Percentiles rank a stretch among this genome's conserved stretches.
phyloP scores from a whole-genome alignment of 75 land plant species.

The Cryptomeria japonica region DNA sequence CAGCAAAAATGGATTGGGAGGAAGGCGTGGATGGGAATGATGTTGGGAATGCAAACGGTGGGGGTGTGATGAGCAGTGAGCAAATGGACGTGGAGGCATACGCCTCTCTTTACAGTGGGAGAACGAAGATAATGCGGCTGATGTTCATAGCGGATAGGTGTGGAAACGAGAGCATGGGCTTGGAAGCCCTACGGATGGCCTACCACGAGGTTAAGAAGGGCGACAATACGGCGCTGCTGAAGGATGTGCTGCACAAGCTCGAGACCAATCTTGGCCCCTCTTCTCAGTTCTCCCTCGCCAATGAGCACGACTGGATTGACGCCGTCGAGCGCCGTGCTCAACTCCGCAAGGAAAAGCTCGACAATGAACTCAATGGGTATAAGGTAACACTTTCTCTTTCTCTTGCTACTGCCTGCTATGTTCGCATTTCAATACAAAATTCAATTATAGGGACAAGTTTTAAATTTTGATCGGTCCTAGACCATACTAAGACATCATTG shows the following conservation, averaged over 20 bases:
- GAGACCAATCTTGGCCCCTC: conserved; percentile 49
- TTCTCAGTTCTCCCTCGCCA: conserved; percentile 18
- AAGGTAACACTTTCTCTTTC: conserved; percentile 27
- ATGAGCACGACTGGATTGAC: conserved; percentile 73
- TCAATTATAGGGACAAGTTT: too few species aligned
- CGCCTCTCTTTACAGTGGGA: conserved; percentile 75
- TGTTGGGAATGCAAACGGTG: neutral
- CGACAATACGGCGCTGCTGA: conserved; percentile 66
- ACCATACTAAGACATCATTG: too few species aligned
- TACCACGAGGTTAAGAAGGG: conserved; percentile 84
- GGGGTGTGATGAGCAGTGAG: conserved; percentile 40
- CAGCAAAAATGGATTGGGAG: conserved; percentile 27
- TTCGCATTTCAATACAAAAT: too few species aligned
- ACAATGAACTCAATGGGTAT: conserved; percentile 85
- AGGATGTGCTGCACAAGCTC: conserved; percentile 83
- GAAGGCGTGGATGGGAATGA: conserved; percentile 26
- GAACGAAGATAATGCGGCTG: conserved; percentile 70
- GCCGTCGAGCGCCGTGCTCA: conserved; percentile 70
- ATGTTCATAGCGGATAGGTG: conserved; percentile 81
- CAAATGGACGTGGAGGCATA: conserved; percentile 90
- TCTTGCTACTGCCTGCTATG: too few species aligned
- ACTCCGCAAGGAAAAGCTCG: conserved; percentile 82
- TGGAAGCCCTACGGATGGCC: conserved; percentile 94
- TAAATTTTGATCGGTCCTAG: too few species aligned
- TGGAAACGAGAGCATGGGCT: conserved; percentile 50